phyloP scores from a whole-genome alignment of 2,329 filamentous ascomycete genomes.

The Ampelomyces quisqualis region DNA sequence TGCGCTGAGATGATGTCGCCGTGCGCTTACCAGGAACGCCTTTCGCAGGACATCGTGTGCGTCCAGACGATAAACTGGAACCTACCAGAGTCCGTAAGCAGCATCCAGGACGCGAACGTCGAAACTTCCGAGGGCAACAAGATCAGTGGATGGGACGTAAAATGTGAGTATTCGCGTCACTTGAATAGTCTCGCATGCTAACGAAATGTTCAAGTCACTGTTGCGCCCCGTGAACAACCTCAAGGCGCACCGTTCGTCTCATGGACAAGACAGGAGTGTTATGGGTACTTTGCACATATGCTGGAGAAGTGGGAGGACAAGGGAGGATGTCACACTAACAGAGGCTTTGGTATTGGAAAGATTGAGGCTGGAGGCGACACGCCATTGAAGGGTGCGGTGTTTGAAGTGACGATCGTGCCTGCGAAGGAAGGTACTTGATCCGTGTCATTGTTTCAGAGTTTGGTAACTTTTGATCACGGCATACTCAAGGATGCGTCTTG shows the following conservation, averaged over 20 bases:
- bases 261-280: constrained; percentile 30
- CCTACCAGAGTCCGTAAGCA: constrained; percentile 20
- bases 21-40: constrained; percentile 26
- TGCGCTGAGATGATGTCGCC: constrained; percentile 32
- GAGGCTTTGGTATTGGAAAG: constrained; percentile 25
- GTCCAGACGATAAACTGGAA: constrained; percentile 17
- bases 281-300: constrained; percentile 31
- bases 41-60: constrained; percentile 18
- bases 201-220: constrained; percentile 20
- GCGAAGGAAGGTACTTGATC: too few relatives aligned
- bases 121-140: constrained; percentile 15
- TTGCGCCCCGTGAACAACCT: constrained; percentile 23
- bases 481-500: too few relatives aligned
- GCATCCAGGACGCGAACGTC: constrained; percentile 20
- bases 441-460: too few relatives aligned
- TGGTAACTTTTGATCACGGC: too few relatives aligned
- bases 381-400: constrained; percentile 25
- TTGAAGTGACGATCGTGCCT: constrained; percentile 23
- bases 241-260: constrained; percentile 17
- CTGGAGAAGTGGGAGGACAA: constrained; percentile 18
- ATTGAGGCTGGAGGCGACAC: constrained; percentile 25
- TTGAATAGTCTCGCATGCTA: neutral
- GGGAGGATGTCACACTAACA: constrained; percentile 24
- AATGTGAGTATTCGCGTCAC: constrained; percentile 16
- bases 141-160: constrained; percentile 19